Evolutionary conservation across 768 basidiomycete species (phyloP).

Genomic region (Pleurotus pulmonarius): DNA sequence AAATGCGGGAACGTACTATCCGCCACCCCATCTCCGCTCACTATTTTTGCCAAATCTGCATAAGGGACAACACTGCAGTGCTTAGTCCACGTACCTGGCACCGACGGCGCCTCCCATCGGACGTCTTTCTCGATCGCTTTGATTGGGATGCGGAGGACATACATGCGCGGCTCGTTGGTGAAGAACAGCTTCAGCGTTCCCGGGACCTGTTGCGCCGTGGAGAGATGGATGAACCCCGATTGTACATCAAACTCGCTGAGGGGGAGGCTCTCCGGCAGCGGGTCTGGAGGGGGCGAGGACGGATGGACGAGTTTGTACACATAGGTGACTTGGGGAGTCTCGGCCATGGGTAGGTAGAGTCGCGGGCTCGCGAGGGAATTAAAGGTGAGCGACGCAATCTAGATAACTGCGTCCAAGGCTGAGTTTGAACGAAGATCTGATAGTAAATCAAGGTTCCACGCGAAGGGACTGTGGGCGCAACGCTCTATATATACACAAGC

Average conservation of each 20-base stretch:
- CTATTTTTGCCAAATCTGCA: neutral
- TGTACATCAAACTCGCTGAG: slow-evolving; percentile 33
- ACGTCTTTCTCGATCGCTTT: neutral
- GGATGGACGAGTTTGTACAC: slow-evolving; percentile 33
- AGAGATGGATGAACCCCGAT: slow-evolving; percentile 45
- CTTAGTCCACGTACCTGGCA: neutral
- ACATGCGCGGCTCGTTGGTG: slow-evolving; percentile 9
- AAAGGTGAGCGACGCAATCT: neutral
- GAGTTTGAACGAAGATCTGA: neutral
- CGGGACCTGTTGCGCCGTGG: slow-evolving; percentile 32
- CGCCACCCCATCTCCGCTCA: neutral
- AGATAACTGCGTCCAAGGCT: neutral
- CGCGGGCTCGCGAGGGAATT: neutral
- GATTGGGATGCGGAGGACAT: neutral
- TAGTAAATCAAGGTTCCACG: neutral
- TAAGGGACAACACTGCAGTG: neutral
- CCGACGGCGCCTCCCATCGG: neutral
- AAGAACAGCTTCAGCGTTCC: slow-evolving; percentile 37
- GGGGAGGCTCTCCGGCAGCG: slow-evolving; percentile 31
- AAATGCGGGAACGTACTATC: slow-evolving; percentile 7
- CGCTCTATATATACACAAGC: neutral
- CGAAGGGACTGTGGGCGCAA: neutral
- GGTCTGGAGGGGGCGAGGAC: slow-evolving; percentile 25
- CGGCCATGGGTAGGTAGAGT: neutral
- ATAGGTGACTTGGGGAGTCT: slow-evolving; percentile 14